phyloP scores from a whole-genome alignment of 2,329 filamentous ascomycete genomes.

The Arthrobotrys iridis region DNA sequence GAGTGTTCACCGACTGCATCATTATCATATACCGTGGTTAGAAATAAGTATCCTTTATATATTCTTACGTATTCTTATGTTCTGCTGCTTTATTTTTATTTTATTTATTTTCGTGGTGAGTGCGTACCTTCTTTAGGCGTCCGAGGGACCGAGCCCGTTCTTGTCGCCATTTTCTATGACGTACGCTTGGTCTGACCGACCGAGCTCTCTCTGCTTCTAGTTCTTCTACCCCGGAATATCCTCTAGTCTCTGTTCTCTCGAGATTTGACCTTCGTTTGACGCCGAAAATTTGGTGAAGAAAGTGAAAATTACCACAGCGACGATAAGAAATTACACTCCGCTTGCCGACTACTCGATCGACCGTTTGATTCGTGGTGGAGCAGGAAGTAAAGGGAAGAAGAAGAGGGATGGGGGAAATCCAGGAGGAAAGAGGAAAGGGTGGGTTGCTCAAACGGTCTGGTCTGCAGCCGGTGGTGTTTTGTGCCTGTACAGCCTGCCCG shows the following conservation, averaged over 20 bases:
- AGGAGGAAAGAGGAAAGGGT: conserved; percentile 15
- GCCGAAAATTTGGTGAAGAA: background rate
- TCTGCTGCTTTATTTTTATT: no score
- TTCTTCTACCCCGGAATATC: conserved; percentile 17
- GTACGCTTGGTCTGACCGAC: background rate
- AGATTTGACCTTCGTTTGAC: background rate
- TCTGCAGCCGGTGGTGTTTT: background rate
- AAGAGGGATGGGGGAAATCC: background rate
- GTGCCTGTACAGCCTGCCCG: background rate
- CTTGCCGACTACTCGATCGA: background rate
- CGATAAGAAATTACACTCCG: no score
- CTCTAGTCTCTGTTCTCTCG: conserved; percentile 18
- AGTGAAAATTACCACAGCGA: no score
- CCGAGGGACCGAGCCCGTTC: conserved; percentile 35
- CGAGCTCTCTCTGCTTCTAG: no score
- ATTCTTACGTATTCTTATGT: no score
- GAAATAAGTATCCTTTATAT: background rate
- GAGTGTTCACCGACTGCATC: conserved; percentile 36
- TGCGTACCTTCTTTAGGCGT: conserved; percentile 40
- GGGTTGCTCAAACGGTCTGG: conserved; percentile 22
- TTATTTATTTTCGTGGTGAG: conserved; percentile 15
- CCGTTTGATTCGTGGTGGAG: background rate
- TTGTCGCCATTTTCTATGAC: conserved; percentile 39
- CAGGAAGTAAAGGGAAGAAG: background rate
- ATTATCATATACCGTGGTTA: background rate